phyloP scores from a whole-genome alignment of 2,329 filamentous ascomycete genomes.

The Diaporthe citrichinensis region DNA sequence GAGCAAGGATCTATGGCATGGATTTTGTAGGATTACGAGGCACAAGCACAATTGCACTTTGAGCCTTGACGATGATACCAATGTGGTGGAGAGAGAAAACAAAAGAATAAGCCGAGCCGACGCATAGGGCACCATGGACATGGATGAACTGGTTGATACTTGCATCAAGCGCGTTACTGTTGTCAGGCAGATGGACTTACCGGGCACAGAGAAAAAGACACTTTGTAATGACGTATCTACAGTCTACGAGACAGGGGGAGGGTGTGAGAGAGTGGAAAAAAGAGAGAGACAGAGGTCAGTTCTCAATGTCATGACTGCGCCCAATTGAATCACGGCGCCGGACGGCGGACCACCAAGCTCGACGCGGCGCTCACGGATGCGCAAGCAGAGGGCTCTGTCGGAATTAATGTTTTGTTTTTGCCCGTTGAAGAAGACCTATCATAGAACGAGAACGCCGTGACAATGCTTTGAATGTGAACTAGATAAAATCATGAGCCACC shows the following conservation, averaged over 20 bases:
- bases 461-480: constrained; percentile 38
- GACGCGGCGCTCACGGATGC: too few species aligned
- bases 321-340: background rate
- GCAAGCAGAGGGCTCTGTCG: background rate
- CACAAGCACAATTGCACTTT: constrained; percentile 14
- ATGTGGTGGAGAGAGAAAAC: constrained; percentile 8
- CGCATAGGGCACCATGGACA: constrained; percentile 18
- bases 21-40: constrained; percentile 35
- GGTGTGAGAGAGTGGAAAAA: background rate
- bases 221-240: background rate
- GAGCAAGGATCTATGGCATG: constrained; percentile 32
- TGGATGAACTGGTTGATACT: constrained; percentile 13
- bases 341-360: too few species aligned
- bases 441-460: constrained; percentile 37
- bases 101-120: background rate
- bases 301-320: background rate
- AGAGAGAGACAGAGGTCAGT: background rate
- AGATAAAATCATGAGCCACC: constrained; percentile 22
- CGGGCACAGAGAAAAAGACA: background rate
- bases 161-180: background rate
- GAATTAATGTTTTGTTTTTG: constrained; percentile 32
- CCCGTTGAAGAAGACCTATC: constrained; percentile 30
- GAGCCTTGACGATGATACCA: constrained; percentile 39
- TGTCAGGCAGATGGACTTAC: background rate
- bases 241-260: background rate